A percentile compares a stretch with the other conserved stretches of the same genome.
phyloP scores from a whole-genome alignment of 345 rosid genomes.

The Lepidium aucheri region DNA sequence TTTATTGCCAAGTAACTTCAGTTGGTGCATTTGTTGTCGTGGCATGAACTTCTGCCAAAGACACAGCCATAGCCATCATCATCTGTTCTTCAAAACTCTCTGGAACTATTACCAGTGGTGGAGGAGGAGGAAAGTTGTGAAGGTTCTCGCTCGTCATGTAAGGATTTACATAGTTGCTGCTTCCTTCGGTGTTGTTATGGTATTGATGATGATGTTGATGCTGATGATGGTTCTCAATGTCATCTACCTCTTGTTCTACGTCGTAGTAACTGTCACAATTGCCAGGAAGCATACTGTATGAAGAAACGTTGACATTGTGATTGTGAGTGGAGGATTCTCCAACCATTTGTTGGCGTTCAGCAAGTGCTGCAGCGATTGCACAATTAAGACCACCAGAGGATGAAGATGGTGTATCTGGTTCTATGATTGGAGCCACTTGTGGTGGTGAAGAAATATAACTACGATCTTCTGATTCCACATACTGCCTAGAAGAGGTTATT shows the following conservation, averaged over 20 bases:
- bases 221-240: slow-evolving; percentile 24
- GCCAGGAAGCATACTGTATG: slow-evolving; percentile 40
- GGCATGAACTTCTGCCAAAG: slow-evolving; percentile 81
- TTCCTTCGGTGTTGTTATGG: slow-evolving; percentile 40
- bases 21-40: slow-evolving; percentile 39
- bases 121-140: slow-evolving; percentile 32
- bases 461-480: slow-evolving; percentile 30
- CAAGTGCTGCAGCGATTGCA: slow-evolving; percentile 81
- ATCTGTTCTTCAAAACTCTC: slow-evolving; percentile 94
- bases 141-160: slow-evolving; percentile 38
- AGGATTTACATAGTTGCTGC: slow-evolving; percentile 64
- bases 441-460: slow-evolving; percentile 36
- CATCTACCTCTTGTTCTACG: slow-evolving; percentile 37
- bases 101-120: slow-evolving; percentile 44
- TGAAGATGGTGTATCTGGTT: slow-evolving; percentile 52
- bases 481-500: slow-evolving; percentile 42
- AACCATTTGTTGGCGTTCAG: slow-evolving; percentile 70
- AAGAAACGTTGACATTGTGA: slow-evolving; percentile 33
- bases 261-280: slow-evolving; percentile 42
- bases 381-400: slow-evolving; percentile 83
- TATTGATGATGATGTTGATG: slow-evolving; percentile 11
- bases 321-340: slow-evolving; percentile 45
- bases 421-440: slow-evolving; percentile 30
- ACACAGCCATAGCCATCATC: slow-evolving; percentile 93
- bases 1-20: slow-evolving; percentile 63